phyloP scores from a whole-genome alignment of 257 asterid genomes.

The Salvia rosmarinus region DNA sequence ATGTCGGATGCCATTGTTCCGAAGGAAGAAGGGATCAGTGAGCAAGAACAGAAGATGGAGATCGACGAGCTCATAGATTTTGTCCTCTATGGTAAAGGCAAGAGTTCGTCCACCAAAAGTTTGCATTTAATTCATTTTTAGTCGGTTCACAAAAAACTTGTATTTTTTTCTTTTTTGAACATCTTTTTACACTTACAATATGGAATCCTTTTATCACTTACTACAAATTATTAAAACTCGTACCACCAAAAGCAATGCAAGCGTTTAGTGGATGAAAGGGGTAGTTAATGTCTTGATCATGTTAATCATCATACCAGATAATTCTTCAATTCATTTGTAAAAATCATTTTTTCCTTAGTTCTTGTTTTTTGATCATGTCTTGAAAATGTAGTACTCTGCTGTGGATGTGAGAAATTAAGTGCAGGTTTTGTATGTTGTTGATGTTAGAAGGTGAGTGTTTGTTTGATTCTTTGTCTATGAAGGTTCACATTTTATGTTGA shows the following conservation, averaged over 20 bases:
- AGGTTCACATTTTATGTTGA: not conserved
- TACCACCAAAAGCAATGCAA: too few species aligned
- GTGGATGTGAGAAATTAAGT: too few species aligned
- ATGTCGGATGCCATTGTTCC: not conserved
- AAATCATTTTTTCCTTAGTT: not conserved
- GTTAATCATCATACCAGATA: not conserved
- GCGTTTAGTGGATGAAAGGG: too few species aligned
- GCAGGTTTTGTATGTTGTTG: too few species aligned
- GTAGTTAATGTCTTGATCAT: not conserved
- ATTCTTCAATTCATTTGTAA: not conserved
- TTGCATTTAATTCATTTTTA: too few species aligned
- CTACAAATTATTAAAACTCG: too few species aligned
- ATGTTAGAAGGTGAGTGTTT: not conserved
- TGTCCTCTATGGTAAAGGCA: constrained; percentile 12
- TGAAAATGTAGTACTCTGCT: too few species aligned
- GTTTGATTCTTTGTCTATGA: not conserved
- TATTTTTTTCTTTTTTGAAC: too few species aligned
- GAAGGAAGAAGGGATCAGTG: not conserved
- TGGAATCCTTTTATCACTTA: too few species aligned
- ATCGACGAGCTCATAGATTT: not conserved
- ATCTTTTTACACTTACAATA: too few species aligned
- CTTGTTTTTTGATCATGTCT: not conserved
- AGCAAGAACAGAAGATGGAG: not conserved
- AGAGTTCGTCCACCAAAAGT: too few species aligned
- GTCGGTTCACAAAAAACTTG: too few species aligned